Evolutionary conservation across 108 stramenopile genomes (phyloP).

Genomic region (Pinguiococcus pyrenoidosus): DNA sequence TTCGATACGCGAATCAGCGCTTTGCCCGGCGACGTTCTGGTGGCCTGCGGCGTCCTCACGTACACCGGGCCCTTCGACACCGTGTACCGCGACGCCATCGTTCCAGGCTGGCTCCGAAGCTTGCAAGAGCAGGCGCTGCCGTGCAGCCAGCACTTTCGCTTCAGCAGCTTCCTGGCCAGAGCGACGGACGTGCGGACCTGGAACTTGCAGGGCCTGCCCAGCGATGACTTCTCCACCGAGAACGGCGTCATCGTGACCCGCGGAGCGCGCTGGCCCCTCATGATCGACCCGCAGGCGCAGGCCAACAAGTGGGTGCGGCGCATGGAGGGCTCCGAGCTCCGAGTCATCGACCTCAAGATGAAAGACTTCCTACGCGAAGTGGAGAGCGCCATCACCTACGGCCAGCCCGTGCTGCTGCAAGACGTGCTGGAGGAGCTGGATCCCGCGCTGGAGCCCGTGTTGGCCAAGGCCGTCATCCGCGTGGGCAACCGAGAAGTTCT

Average conservation of each 20-base stretch:
- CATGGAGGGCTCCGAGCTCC: conserved; percentile 32
- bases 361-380: conserved; percentile 43
- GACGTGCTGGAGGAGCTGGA: conserved; percentile 55
- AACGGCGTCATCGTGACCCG: conserved; percentile 53
- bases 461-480: conserved; percentile 44
- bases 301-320: conserved; percentile 52
- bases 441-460: conserved; percentile 48
- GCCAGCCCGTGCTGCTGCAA: conserved; percentile 44
- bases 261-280: conserved; percentile 49
- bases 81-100: conserved; percentile 30
- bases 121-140: conserved; percentile 27
- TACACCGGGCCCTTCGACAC: conserved; percentile 56
- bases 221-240: conserved; percentile 47
- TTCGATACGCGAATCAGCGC: conserved; percentile 21
- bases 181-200: conserved; percentile 52
- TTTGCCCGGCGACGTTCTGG: conserved; percentile 39
- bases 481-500: conserved; percentile 47
- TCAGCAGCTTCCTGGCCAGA: conserved; percentile 39
- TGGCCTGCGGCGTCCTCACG: conserved; percentile 46
- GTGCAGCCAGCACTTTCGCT: conserved; percentile 30
- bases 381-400: conserved; percentile 42
- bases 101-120: conserved; percentile 22
- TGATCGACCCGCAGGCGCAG: conserved; percentile 52
- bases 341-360: conserved; percentile 45
- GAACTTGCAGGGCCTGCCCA: conserved; percentile 51